Conservation (phyloP, 495 filamentous ascomycete genomes). For the Aeminium ludgeri region DNA sequence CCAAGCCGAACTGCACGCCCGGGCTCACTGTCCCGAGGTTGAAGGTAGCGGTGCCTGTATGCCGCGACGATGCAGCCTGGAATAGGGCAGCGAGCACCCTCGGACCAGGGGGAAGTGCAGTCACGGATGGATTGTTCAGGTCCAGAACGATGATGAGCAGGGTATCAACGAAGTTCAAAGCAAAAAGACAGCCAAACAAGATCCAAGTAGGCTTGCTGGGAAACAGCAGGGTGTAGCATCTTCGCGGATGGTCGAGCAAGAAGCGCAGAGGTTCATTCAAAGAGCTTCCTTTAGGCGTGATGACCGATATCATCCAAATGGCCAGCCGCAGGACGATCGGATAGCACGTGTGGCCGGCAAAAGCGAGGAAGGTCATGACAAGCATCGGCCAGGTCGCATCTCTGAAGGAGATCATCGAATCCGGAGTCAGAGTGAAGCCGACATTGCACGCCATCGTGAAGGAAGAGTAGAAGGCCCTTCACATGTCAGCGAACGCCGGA, state of each 20-base stretch:
- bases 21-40: conserved; percentile 62
- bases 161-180: conserved; percentile 64
- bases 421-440: conserved; percentile 62
- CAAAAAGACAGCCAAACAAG: conserved; percentile 65
- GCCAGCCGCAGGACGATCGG: conserved; percentile 77
- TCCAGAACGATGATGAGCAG: conserved; percentile 81
- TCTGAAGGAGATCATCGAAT: conserved; percentile 80
- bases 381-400: conserved; percentile 56
- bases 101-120: conserved; percentile 43
- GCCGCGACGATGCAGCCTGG: conserved; percentile 69
- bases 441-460: conserved; percentile 76
- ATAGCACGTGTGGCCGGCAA: conserved; percentile 84
- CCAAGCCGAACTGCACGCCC: conserved; percentile 77
- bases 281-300: conserved; percentile 40
- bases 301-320: conserved; percentile 55
- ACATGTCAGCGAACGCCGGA: conserved; percentile 19
- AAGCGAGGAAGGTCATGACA: conserved; percentile 59
- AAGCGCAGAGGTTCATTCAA: conserved; percentile 77
- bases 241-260: conserved; percentile 76
- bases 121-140: conserved; percentile 47
- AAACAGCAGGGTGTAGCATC: conserved; percentile 86
- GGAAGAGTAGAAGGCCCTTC: conserved; percentile 83
- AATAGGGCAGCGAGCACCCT: conserved; percentile 69
- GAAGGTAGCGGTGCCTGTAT: conserved; percentile 67
- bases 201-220: conserved; percentile 78